phyloP scores from a whole-genome alignment of 257 asterid genomes.

The Jasminum sambac region DNA sequence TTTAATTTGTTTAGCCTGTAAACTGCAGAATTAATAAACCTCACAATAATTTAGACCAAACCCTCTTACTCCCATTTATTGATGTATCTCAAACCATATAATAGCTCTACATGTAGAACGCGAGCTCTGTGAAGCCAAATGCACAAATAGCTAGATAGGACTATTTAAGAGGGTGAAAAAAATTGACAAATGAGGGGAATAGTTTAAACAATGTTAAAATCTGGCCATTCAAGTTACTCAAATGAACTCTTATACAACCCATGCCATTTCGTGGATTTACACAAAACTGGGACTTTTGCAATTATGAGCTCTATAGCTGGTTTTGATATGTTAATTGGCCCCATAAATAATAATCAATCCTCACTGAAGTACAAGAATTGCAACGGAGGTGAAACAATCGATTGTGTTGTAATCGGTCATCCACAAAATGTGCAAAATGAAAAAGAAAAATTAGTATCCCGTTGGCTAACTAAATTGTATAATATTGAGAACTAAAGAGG shows the following conservation, averaged over 20 bases:
- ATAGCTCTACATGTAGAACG: background rate
- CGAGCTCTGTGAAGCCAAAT: too few relatives aligned
- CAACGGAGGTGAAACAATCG: background rate
- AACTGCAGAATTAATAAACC: background rate
- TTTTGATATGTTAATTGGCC: too few relatives aligned
- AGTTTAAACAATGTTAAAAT: too few relatives aligned
- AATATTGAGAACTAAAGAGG: constrained; percentile 19
- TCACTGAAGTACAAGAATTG: background rate
- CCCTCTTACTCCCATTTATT: background rate
- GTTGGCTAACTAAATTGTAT: background rate
- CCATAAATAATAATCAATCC: too few relatives aligned
- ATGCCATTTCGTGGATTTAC: too few relatives aligned
- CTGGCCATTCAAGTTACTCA: too few relatives aligned
- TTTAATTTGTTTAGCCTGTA: background rate
- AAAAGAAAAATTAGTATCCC: background rate
- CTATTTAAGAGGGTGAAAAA: constrained; percentile 21
- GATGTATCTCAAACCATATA: background rate
- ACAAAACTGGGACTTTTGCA: too few relatives aligned
- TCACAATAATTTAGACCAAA: background rate
- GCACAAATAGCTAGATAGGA: too few relatives aligned
- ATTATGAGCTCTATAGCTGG: too few relatives aligned
- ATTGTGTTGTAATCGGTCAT: background rate
- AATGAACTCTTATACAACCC: too few relatives aligned
- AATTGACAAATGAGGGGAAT: background rate
- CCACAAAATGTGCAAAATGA: background rate